Percentiles rank a stretch among this genome's conserved stretches.
phyloP scores from a whole-genome alignment of 495 filamentous ascomycete species.

The Chaetomium cochliodes region DNA sequence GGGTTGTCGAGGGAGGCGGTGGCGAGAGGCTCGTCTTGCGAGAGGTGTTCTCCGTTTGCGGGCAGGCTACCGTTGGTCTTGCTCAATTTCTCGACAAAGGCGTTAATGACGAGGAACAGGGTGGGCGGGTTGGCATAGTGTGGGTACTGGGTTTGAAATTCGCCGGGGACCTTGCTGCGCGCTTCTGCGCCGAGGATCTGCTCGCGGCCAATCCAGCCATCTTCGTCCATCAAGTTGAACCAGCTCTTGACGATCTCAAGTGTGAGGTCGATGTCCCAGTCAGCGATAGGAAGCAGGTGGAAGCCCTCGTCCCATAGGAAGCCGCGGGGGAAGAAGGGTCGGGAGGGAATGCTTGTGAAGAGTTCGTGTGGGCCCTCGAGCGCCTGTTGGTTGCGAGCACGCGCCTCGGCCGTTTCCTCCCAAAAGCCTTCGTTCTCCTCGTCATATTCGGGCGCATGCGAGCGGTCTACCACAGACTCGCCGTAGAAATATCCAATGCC shows the following conservation, averaged over 20 bases:
- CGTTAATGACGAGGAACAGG: slow-evolving; percentile 82
- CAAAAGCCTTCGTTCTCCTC: slow-evolving; percentile 97
- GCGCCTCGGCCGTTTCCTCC: slow-evolving; percentile 78
- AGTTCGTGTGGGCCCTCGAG: slow-evolving; percentile 84
- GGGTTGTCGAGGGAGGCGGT: slow-evolving; percentile 64
- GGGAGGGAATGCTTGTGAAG: slow-evolving; percentile 88
- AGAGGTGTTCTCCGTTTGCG: slow-evolving; percentile 35
- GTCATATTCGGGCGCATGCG: slow-evolving; percentile 84
- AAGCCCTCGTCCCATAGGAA: slow-evolving; percentile 99
- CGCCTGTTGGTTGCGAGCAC: slow-evolving; percentile 60
- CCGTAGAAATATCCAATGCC: slow-evolving; percentile 96
- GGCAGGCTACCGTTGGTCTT: slow-evolving; percentile 43
- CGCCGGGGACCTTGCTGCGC: slow-evolving; percentile 88
- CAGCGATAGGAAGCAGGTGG: slow-evolving; percentile 85
- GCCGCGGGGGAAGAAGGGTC: slow-evolving; percentile 93
- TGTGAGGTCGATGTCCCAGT: slow-evolving; percentile 90
- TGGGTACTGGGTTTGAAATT: slow-evolving; percentile 95
- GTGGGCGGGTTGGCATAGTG: slow-evolving; percentile 99
- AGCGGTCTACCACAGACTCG: slow-evolving; percentile 80
- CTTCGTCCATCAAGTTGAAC: slow-evolving; percentile 93
- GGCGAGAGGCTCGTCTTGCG: slow-evolving; percentile 42
- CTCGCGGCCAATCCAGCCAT: slow-evolving; percentile 96
- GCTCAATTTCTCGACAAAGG: slow-evolving; percentile 71
- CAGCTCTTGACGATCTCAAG: slow-evolving; percentile 93
- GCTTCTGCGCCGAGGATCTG: slow-evolving; percentile 95